Conservation (phyloP, 2,329 filamentous ascomycete genomes). For the Cryphonectria carpinicola region DNA sequence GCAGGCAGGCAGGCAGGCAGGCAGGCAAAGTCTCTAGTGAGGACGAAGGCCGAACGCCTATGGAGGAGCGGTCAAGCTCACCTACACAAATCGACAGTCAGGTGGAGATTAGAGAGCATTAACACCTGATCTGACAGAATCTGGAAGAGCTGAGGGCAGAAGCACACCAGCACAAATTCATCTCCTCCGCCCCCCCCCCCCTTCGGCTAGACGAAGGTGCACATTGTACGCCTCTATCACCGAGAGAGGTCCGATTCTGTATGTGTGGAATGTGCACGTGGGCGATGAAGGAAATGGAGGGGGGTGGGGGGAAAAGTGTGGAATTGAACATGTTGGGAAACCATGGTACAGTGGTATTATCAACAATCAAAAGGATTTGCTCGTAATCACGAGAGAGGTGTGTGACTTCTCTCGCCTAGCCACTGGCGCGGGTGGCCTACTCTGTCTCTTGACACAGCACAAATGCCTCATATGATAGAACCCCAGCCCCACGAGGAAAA, state of each 20-base stretch:
- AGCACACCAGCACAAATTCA: not conserved
- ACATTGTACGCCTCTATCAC: not conserved
- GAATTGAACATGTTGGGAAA: not conserved
- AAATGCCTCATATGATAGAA: not conserved
- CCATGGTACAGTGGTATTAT: not conserved
- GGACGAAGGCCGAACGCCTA: not conserved
- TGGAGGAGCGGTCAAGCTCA: not conserved
- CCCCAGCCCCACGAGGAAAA: no score
- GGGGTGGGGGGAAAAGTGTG: not conserved
- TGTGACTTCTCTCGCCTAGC: not conserved
- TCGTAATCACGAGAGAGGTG: not conserved
- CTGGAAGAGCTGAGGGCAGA: not conserved
- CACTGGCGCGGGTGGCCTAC: not conserved
- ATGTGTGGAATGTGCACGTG: constrained; percentile 1
- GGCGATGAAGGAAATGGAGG: not conserved
- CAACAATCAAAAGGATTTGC: not conserved
- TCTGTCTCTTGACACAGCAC: not conserved
- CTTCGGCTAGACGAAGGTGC: not conserved
- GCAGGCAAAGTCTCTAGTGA: not conserved
- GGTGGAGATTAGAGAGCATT: not conserved
- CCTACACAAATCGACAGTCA: not conserved
- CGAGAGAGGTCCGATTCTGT: no score
- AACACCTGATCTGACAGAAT: not conserved
- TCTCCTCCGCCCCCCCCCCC: no score
- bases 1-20: not conserved